Evolutionary conservation across 305 asterid genomes (phyloP), one percentile per base, ranked within the genome.

Genomic region (Plantago coronopus): DNA sequence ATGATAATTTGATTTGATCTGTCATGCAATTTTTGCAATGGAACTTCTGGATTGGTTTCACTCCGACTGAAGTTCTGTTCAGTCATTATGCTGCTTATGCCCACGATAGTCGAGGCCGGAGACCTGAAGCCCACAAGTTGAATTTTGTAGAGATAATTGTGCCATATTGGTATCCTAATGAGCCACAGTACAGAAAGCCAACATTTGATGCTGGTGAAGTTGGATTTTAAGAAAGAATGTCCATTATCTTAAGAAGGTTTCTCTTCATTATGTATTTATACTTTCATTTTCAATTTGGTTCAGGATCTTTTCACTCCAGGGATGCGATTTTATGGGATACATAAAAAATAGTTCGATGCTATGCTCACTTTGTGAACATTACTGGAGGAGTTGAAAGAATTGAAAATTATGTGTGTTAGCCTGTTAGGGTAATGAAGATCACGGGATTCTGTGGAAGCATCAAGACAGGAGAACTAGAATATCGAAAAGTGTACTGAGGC

Each of bases 171-270:
- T 97, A 93, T 75, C 99, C 99, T 21, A 93, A 89, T 78, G 97
- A 93, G 42, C 97, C 99, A 60, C 99, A 93, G 68, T 89, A 93
- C 77, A 74, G 99, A 59, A 93, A 93, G 68, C 89, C 87, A 66
- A 97, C 99, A 49, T 93, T 93, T 79, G 99, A 93, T 83, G 99
- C 96, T 11, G 99, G 99, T 65, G 99, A 93, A 78, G 99, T 89
- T 82, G 99, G 99, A 23, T 81, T n/a, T n/a, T 93, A 17, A 97
- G 99, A 54, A 89, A 78, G 81, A 89, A 89, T 76, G 94, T 96
- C 46, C 97, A 93, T 70, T 93, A 97, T 62, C 95, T 93, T 18
- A 93, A 93, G 80, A 93, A 88, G 97, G 99, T 89, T 29, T 48
- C 40, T 57, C 62, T 14, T 63, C 51, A 18, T 69, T 48, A 25